Evolutionary conservation across 805 yeast species (phyloP).

Genomic region (Candida methanosorbosa): DNA sequence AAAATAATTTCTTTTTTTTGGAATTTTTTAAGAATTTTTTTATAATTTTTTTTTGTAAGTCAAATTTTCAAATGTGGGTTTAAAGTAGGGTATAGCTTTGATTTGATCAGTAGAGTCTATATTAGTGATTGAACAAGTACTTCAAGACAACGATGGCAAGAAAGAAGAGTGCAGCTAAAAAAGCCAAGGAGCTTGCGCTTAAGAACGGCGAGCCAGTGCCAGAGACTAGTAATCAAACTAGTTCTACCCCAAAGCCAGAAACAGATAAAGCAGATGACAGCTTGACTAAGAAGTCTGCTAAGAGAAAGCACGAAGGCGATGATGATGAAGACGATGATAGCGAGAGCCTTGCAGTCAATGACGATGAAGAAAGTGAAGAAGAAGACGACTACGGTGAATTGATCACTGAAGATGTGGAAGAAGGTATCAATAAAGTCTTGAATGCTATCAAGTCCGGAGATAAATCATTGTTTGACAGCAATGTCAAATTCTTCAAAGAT

Average conservation of each 20-base stretch:
- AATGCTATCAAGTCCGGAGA: constrained; percentile 64
- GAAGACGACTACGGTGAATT: constrained; percentile 92
- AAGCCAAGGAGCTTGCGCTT: constrained; percentile 40
- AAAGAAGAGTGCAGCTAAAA: constrained; percentile 79
- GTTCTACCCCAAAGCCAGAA: constrained; percentile 16
- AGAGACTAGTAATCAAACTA: too few species aligned
- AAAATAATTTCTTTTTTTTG: too few species aligned
- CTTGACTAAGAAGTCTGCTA: constrained; percentile 4
- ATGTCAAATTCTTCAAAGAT: constrained; percentile 59
- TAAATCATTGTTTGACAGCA: constrained; percentile 54
- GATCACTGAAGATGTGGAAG: constrained; percentile 77
- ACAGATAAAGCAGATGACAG: constrained; percentile 11
- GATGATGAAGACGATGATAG: not conserved
- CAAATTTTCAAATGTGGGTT: too few species aligned
- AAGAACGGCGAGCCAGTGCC: constrained; percentile 9
- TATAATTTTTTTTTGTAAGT: too few species aligned
- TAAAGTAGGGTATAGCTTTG: too few species aligned
- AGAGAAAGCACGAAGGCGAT: not conserved
- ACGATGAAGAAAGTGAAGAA: constrained; percentile 46
- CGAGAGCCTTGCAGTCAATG: constrained; percentile 15
- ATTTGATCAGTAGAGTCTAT: too few species aligned
- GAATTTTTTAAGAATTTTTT: too few species aligned
- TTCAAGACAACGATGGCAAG: constrained; percentile 72
- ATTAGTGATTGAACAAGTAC: too few species aligned
- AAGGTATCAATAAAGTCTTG: constrained; percentile 66